A percentile compares a stretch with the other conserved stretches of the same genome.
Conservation (phyloP, 345 rosid species). For the Gossypium turneri region DNA sequence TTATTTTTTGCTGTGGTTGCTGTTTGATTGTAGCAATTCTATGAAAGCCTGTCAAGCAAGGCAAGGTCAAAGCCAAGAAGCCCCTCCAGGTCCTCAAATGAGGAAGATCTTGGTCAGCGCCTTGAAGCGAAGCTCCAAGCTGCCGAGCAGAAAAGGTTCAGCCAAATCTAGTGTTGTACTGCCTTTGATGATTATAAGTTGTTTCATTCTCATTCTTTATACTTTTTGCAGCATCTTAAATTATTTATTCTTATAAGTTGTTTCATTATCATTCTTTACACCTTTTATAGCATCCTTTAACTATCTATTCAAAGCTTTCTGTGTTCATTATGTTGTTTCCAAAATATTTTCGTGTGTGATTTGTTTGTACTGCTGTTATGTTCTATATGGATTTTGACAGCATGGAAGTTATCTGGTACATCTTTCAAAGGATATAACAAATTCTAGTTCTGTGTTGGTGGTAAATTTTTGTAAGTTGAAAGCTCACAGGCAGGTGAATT, state of each 20-base stretch:
- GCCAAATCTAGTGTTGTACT: not conserved
- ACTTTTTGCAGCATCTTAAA: not conserved
- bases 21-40: constrained; percentile 63
- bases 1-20: not conserved
- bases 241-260: not conserved
- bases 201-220: not conserved
- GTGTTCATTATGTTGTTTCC: not conserved
- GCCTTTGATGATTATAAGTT: not conserved
- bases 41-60: constrained; percentile 75
- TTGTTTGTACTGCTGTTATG: not conserved
- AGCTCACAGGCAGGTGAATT: constrained; percentile 5
- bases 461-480: constrained; percentile 6
- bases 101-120: constrained; percentile 89
- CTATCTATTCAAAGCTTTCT: not conserved
- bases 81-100: constrained; percentile 58
- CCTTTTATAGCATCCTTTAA: not conserved
- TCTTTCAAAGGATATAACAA: not conserved
- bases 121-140: constrained; percentile 94
- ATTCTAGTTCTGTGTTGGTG: not conserved
- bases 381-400: not conserved
- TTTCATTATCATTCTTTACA: not conserved
- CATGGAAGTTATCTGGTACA: not conserved
- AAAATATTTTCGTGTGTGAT: not conserved
- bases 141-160: constrained; percentile 87
- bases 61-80: constrained; percentile 85